These are phyloP conservation scores for Leccinum ponderosum DNA, from an alignment of 1,284 basidiomycete species.

Conservation along the genomic window DNA sequence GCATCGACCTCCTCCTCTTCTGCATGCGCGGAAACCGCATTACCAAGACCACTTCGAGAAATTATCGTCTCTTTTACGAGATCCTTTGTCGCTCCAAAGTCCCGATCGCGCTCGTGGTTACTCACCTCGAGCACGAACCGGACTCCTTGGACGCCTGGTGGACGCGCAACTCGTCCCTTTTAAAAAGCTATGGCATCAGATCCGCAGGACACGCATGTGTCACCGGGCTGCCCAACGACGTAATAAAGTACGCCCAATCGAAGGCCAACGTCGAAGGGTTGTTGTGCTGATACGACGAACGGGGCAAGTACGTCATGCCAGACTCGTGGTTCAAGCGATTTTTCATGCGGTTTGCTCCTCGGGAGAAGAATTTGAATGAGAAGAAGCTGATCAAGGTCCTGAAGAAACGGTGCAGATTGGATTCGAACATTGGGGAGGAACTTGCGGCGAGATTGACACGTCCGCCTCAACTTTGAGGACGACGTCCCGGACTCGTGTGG, in stretches of 20 bases:
- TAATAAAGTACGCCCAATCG: no score
- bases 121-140: constrained; percentile 36
- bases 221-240: constrained; percentile 20
- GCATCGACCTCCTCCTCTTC: constrained; percentile 40
- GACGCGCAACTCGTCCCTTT: constrained; percentile 18
- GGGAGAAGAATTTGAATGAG: constrained; percentile 11
- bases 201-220: constrained; percentile 37
- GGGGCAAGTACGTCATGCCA: no score
- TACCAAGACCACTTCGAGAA: constrained; percentile 29
- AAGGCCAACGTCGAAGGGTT: no score
- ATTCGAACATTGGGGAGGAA: constrained; percentile 16
- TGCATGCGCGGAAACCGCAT: constrained; percentile 31
- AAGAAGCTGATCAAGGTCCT: constrained; percentile 19
- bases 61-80: constrained; percentile 37
- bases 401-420: constrained; percentile 25
- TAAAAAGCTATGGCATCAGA: constrained; percentile 27
- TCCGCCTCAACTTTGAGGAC: no score
- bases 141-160: constrained; percentile 34
- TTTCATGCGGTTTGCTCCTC: constrained; percentile 16
- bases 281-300: no score
- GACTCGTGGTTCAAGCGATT: constrained; percentile 1
- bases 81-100: constrained; percentile 35
- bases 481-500: no score
- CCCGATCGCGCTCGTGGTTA: constrained; percentile 37
- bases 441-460: constrained; percentile 10